Percentiles rank a stretch among this genome's conserved stretches.
Conservation (phyloP, 345 rosid species). For the Salix suchowensis region DNA sequence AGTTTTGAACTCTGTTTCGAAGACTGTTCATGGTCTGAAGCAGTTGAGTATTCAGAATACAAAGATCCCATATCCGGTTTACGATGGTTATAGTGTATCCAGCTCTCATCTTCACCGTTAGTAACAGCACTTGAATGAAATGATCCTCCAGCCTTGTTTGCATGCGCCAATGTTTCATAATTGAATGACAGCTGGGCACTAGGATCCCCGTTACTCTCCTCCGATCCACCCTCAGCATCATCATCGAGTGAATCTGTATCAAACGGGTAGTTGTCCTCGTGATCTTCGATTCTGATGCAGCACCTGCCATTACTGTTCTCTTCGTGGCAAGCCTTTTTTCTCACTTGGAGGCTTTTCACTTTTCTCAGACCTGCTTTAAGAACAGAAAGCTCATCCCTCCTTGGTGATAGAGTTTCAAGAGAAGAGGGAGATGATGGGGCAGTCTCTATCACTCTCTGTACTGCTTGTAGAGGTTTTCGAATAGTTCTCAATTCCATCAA, state of each 20-base stretch:
- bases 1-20: conserved; percentile 23
- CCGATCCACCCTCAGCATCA: conserved; percentile 22
- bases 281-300: conserved; percentile 23
- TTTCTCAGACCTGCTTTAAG: conserved; percentile 46
- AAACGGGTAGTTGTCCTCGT: conserved; percentile 21
- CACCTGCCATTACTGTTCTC: conserved; percentile 29
- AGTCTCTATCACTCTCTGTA: conserved; percentile 28
- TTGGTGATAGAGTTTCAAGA: conserved; percentile 18
- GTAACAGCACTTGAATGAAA: conserved; percentile 16
- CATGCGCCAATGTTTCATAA: conserved; percentile 47
- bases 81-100: conserved; percentile 43
- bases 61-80: conserved; percentile 35
- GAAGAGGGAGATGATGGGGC: conserved; percentile 28
- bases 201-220: conserved; percentile 27
- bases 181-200: conserved; percentile 32
- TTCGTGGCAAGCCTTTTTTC: conserved; percentile 33
- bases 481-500: conserved; percentile 24
- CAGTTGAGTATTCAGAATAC: conserved; percentile 26
- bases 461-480: conserved; percentile 26
- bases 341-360: conserved; percentile 40
- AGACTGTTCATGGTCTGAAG: conserved; percentile 25
- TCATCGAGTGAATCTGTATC: conserved; percentile 44
- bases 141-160: conserved; percentile 38
- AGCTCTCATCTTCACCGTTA: conserved; percentile 44
- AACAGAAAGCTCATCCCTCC: conserved; percentile 38